Conservation (phyloP, 352 stramenopile species). For the Globisporangium mamillatum region DNA sequence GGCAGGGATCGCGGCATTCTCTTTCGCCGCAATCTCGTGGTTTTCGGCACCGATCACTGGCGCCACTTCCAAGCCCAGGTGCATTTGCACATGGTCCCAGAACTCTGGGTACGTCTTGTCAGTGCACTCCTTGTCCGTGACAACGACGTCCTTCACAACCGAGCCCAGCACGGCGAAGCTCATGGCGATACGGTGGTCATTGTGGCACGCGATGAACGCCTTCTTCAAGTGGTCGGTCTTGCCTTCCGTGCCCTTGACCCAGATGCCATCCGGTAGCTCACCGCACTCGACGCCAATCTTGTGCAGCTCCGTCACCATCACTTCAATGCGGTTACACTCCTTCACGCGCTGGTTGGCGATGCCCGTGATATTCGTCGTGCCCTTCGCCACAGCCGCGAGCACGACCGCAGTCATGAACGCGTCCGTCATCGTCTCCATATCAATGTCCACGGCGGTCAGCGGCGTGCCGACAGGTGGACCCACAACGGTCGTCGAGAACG, state of each 20-base stretch:
- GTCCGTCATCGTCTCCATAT: constrained; percentile 98
- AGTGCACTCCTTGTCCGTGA: constrained; percentile 97
- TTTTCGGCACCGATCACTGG: constrained; percentile 36
- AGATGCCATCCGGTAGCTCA: constrained; percentile 75
- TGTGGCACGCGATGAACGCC: constrained; percentile 87
- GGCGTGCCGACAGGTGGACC: constrained; percentile 72
- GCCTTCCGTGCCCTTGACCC: constrained; percentile 63
- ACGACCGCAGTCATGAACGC: constrained; percentile 97
- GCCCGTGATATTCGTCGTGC: constrained; percentile 95
- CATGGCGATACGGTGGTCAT: constrained; percentile 99
- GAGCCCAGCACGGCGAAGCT: constrained; percentile 95
- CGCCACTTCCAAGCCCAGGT: constrained; percentile 55
- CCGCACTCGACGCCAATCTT: constrained; percentile 91
- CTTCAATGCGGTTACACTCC: constrained; percentile 98
- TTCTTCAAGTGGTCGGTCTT: constrained; percentile 50
- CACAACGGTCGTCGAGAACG: constrained; percentile 61
- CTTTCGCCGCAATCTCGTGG: constrained; percentile 8
- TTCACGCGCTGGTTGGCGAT: constrained; percentile 99
- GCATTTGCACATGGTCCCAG: constrained; percentile 81
- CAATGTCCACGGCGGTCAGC: constrained; percentile 90
- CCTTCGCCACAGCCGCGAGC: constrained; percentile 92
- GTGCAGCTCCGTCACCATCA: constrained; percentile 95
- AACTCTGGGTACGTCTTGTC: constrained; percentile 98
- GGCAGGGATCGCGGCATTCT: constrained; percentile 25
- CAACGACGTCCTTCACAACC: constrained; percentile 90